Conservation (phyloP, 108 stramenopile species). For the Seminavis robusta region DNA sequence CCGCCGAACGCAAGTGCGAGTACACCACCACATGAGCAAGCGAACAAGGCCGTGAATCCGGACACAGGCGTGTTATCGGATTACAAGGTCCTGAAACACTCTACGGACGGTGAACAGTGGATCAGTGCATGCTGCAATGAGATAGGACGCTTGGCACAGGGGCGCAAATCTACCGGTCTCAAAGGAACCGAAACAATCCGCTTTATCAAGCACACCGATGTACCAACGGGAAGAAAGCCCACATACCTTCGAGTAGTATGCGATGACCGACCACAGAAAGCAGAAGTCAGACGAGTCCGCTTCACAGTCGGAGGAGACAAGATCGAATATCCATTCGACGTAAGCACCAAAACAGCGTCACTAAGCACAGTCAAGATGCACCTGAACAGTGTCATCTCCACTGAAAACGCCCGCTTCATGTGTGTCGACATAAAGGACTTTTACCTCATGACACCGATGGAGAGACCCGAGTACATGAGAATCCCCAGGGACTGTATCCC, state of each 20-base stretch:
- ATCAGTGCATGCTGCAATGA: conserved; percentile 10
- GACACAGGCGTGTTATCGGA: conserved; percentile 18
- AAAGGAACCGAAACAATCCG: conserved; percentile 16
- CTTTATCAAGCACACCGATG: conserved; percentile 2
- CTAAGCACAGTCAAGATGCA: conserved; percentile 31
- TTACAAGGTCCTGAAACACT: conserved; percentile 15
- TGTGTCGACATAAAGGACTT: conserved; percentile 31
- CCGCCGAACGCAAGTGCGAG: not conserved
- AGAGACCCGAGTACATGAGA: conserved; percentile 29
- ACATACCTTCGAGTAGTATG: conserved; percentile 25
- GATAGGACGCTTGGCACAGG: conserved; percentile 21
- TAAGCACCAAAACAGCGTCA: conserved; percentile 22
- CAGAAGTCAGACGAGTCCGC: conserved; percentile 13
- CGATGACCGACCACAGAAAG: conserved; percentile 27
- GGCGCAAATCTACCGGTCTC: conserved; percentile 7
- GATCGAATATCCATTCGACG: conserved; percentile 24
- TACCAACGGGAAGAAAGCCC: not conserved
- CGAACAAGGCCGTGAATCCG: conserved; percentile 16
- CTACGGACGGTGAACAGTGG: conserved; percentile 7
- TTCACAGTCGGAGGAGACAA: conserved; percentile 28
- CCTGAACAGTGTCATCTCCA: conserved; percentile 19
- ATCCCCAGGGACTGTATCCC: conserved; percentile 15
- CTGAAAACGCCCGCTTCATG: conserved; percentile 11
- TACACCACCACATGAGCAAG: not conserved
- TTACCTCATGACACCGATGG: conserved; percentile 30